Evolutionary conservation across 108 stramenopile species (phyloP), one percentile per base, ranked within the genome.

Genomic region (Conticribra weissflogii): DNA sequence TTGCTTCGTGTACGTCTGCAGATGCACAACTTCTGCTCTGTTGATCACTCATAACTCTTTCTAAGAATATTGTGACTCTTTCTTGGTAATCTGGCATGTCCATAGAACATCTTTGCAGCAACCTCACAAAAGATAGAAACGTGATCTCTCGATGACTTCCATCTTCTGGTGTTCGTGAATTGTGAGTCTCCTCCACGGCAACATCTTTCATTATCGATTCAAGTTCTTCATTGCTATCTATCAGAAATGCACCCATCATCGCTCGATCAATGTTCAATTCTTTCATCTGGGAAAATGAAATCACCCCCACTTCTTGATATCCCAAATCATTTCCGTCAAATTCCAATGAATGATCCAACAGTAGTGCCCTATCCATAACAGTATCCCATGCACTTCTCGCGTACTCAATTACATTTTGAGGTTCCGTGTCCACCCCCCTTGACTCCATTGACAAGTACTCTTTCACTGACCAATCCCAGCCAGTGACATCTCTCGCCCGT

Each of bases 401-500:
- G 46, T 66, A 63, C 18, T 82, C 77, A 32, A 78, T 36, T 21
- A 59, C 7, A 17, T 66, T 12, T 5, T 8, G 19, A 2, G 17
- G 5, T 5, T 5, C 36, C 36, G 12, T 41, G 12, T 9, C 36
- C 36, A 9, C 47, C 52, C 24, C 30, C 7, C 24, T 33, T 8
- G 12, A 24, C 29, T 41, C 51, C 24, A 0, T 17, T 48, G 54
- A 44, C 0, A 8, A 30, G 29, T 25, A 15, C 28, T 51, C 49
- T 16, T 30, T 25, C 7, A 51, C 30, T 36, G 3, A 24, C 44
- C 25, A 54, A 54, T 68, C 76, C 54, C 66, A 67, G 41, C 62
- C 57, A 22, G 56, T 36, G 17, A 77, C 78, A 8, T 59, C 70
- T 48, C 34, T 32, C 14, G 78, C 72, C 51, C 86, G 68, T 27